phyloP scores from a whole-genome alignment of 2,329 filamentous ascomycete genomes.

The Podosphaera xanthii region DNA sequence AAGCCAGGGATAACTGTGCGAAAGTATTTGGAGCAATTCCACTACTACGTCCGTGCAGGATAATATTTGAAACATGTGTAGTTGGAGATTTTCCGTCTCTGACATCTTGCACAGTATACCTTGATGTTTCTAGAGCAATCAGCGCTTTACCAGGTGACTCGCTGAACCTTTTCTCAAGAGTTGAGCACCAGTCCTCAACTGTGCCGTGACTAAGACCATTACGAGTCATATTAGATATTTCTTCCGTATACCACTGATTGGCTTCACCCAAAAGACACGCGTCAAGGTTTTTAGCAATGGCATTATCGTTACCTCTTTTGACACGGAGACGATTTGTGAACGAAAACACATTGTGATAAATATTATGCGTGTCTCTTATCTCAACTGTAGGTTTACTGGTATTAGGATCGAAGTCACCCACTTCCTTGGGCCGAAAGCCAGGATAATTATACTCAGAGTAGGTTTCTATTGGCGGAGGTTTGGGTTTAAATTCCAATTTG shows the following conservation, averaged over 20 bases:
- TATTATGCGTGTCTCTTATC: background rate
- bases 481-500: background rate
- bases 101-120: background rate
- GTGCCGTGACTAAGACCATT: background rate
- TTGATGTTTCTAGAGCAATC: background rate
- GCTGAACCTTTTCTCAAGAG: background rate
- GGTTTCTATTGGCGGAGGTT: no score
- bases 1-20: background rate
- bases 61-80: background rate
- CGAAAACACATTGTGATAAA: background rate
- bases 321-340: background rate
- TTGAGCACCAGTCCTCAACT: background rate
- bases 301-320: background rate
- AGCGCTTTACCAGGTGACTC: background rate
- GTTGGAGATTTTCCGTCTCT: background rate
- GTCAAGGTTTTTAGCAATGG: background rate
- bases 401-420: background rate
- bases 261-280: background rate
- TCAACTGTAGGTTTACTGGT: background rate
- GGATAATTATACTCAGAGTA: background rate
- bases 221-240: background rate
- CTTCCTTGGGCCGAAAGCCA: background rate
- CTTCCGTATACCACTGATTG: background rate
- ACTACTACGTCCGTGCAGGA: background rate
- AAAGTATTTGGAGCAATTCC: background rate